These are phyloP conservation scores for Phytophthora fragariae DNA, from an alignment of 352 stramenopile species.

Conservation along the genomic window DNA sequence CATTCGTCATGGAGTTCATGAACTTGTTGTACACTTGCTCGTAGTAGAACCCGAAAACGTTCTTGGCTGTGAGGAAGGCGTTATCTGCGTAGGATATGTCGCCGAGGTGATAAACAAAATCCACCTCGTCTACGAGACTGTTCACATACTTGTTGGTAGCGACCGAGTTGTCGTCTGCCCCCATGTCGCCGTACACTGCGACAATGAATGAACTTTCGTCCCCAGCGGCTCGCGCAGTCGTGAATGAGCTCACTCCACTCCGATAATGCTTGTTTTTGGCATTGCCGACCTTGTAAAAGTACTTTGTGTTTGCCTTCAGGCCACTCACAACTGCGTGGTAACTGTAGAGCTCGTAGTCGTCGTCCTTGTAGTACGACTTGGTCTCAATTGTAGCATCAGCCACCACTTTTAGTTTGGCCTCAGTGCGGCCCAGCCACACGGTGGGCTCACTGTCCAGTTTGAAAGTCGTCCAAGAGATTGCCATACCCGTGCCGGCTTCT, in stretches of 20 bases:
- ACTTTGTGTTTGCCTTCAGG: neutral
- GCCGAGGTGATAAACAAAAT: conserved; percentile 45
- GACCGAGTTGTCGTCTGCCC: conserved; percentile 32
- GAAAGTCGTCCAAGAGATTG: conserved; percentile 49
- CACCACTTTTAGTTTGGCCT: conserved; percentile 12
- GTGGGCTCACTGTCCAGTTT: conserved; percentile 21
- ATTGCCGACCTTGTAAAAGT: neutral
- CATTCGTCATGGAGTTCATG: conserved; percentile 61
- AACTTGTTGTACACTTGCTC: conserved; percentile 68
- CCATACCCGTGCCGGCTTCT: conserved; percentile 40
- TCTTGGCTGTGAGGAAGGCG: conserved; percentile 28
- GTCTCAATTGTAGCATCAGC: neutral
- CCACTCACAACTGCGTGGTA: neutral
- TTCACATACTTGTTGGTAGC: conserved; percentile 50
- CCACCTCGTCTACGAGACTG: conserved; percentile 25
- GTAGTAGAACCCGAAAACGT: conserved; percentile 41
- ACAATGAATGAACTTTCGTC: conserved; percentile 26
- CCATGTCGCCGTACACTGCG: conserved; percentile 42
- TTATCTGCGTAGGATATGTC: conserved; percentile 47
- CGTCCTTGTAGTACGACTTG: neutral
- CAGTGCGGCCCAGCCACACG: conserved; percentile 39
- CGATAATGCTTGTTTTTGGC: neutral
- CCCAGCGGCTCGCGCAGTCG: neutral
- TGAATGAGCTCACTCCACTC: neutral
- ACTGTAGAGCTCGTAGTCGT: conserved; percentile 25